Evolutionary conservation across 495 filamentous ascomycete genomes (phyloP).

Genomic region (Hypomontagnella monticulosa): DNA sequence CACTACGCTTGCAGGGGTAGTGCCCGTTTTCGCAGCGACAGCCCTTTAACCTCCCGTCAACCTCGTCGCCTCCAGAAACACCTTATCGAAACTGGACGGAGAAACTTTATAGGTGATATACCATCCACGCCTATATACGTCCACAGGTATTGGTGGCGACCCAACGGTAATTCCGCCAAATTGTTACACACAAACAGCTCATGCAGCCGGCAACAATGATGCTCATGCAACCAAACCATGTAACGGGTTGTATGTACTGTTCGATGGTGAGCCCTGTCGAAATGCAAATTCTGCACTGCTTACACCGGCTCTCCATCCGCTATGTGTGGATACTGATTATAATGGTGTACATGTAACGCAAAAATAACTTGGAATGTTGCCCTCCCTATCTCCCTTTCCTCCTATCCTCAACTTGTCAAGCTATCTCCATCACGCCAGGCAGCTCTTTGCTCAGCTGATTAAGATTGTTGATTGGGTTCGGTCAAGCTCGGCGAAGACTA

Average conservation of each 20-base stretch:
- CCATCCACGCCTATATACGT: slow-evolving; percentile 1
- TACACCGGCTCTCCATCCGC: slow-evolving; percentile 11
- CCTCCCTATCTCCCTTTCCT: slow-evolving; percentile 4
- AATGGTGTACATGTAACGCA: slow-evolving; percentile 10
- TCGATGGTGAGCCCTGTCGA: neutral
- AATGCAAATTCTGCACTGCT: neutral
- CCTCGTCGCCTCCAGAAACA: neutral
- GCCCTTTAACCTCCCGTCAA: neutral
- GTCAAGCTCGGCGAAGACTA: slow-evolving; percentile 29
- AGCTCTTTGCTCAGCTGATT: slow-evolving; percentile 18
- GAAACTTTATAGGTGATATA: neutral
- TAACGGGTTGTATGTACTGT: neutral
- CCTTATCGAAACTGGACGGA: slow-evolving; percentile 8
- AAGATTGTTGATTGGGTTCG: slow-evolving; percentile 15
- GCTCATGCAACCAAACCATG: slow-evolving; percentile 19
- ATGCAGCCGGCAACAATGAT: slow-evolving; percentile 18
- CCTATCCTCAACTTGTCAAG: too few relatives aligned
- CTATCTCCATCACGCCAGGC: slow-evolving; percentile 1
- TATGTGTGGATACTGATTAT: slow-evolving; percentile 17
- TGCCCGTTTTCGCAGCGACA: slow-evolving; percentile 22
- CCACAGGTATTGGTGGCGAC: slow-evolving; percentile 2
- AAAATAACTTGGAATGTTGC: slow-evolving; percentile 9
- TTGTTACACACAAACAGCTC: slow-evolving; percentile 14
- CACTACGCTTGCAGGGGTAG: slow-evolving; percentile 24
- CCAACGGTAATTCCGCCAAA: slow-evolving; percentile 19